These are phyloP conservation scores for Eucalyptus marginata DNA, from an alignment of 345 rosid genomes.

Conservation along the genomic window DNA sequence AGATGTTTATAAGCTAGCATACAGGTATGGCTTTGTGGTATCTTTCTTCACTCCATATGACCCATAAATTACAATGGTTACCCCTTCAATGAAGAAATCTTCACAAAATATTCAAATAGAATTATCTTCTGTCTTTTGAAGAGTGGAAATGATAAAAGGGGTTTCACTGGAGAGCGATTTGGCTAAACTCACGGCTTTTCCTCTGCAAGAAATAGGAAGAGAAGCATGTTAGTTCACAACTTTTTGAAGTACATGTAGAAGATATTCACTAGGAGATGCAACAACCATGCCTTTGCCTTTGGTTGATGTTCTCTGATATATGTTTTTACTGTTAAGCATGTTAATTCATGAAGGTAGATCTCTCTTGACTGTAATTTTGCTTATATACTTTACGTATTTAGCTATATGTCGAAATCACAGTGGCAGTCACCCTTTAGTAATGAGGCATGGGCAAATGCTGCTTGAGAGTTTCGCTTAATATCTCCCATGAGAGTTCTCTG, in stretches of 20 bases:
- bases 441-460: background rate
- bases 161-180: background rate
- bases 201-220: background rate
- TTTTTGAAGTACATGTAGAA: background rate
- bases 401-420: background rate
- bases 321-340: background rate
- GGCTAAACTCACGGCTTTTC: background rate
- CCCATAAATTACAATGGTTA: too few species aligned
- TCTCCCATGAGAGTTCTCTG: background rate
- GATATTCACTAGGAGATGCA: background rate
- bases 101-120: too few species aligned
- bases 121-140: background rate
- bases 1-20: too few species aligned
- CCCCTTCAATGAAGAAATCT: background rate
- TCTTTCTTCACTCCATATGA: background rate
- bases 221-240: background rate
- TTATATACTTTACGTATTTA: background rate
- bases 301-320: background rate
- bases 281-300: background rate
- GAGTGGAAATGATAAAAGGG: background rate
- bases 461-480: background rate
- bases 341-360: background rate
- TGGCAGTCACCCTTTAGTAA: background rate
- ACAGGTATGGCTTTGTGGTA: too few species aligned
- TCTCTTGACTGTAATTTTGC: background rate